These are phyloP conservation scores for Coniochaeta pulveracea DNA, from an alignment of 2,329 filamentous ascomycete genomes.

Conservation along the genomic window DNA sequence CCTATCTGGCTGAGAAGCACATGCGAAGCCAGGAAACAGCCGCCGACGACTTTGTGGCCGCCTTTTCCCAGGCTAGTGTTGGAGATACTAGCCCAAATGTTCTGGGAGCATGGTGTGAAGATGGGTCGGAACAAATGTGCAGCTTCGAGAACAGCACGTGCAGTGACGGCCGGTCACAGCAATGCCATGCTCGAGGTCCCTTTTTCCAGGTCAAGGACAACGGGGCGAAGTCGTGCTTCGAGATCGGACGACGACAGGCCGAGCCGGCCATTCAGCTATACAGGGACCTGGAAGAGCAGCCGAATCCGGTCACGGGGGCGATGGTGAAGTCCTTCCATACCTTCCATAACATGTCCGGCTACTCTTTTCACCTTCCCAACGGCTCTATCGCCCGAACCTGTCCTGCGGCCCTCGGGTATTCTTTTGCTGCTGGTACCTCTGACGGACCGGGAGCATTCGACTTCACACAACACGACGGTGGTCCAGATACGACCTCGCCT, in stretches of 20 bases:
- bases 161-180: constrained; percentile 53
- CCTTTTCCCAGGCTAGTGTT: constrained; percentile 85
- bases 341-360: constrained; percentile 72
- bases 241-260: constrained; percentile 65
- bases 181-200: constrained; percentile 65
- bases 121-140: constrained; percentile 62
- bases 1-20: constrained; percentile 70
- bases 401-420: constrained; percentile 79
- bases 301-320: constrained; percentile 45
- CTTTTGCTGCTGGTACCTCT: constrained; percentile 84
- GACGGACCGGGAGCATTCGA: constrained; percentile 89
- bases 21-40: constrained; percentile 42
- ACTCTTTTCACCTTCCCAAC: constrained; percentile 62
- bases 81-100: constrained; percentile 87
- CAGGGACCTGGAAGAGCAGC: constrained; percentile 33
- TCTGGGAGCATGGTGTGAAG: constrained; percentile 80
- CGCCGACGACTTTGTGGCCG: constrained; percentile 66
- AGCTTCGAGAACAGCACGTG: constrained; percentile 79
- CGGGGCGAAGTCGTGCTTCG: constrained; percentile 62
- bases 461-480: constrained; percentile 77
- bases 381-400: constrained; percentile 64
- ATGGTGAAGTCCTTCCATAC: constrained; percentile 75
- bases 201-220: constrained; percentile 56
- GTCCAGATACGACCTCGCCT: constrained; percentile 54
- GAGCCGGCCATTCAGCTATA: constrained; percentile 31